These are phyloP conservation scores for Wickerhamiella shivajii DNA, from an alignment of 805 yeast species.

Conservation along the genomic window DNA sequence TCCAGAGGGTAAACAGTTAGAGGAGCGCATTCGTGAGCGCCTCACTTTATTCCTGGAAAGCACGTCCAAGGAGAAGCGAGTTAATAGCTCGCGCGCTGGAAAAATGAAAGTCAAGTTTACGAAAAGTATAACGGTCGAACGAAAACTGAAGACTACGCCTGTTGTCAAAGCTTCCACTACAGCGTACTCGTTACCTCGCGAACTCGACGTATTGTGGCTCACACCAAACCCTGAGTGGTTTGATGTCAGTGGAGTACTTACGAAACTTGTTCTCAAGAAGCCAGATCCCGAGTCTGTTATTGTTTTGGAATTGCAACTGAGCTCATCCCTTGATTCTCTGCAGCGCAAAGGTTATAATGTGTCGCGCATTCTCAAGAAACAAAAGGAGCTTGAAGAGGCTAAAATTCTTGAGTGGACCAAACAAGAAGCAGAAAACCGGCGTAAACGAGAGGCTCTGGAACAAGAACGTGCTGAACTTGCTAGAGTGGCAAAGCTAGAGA, in stretches of 20 bases:
- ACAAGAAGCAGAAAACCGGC: not conserved
- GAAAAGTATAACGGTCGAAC: slow-evolving; percentile 16
- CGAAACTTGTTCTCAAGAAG: slow-evolving; percentile 17
- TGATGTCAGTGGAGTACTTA: slow-evolving; percentile 24
- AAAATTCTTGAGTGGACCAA: no score
- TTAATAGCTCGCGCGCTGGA: slow-evolving; percentile 10
- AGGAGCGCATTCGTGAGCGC: slow-evolving; percentile 22
- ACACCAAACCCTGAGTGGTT: slow-evolving; percentile 24
- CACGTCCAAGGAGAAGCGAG: slow-evolving; percentile 12
- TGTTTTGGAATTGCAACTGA: slow-evolving; percentile 26
- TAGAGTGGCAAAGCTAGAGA: no score
- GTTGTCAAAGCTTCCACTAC: slow-evolving; percentile 10
- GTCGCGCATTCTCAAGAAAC: slow-evolving; percentile 20
- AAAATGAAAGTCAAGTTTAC: slow-evolving; percentile 18
- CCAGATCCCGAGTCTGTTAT: slow-evolving; percentile 28
- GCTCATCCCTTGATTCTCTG: slow-evolving; percentile 19
- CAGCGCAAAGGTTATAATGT: slow-evolving; percentile 29
- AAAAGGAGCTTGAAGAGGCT: slow-evolving; percentile 14
- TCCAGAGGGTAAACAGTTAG: slow-evolving; percentile 8
- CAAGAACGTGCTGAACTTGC: no score
- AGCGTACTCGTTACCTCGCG: slow-evolving; percentile 14
- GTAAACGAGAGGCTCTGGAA: not conserved
- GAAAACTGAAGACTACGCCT: slow-evolving; percentile 17
- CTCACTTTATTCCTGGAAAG: slow-evolving; percentile 22
- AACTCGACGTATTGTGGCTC: slow-evolving; percentile 14